Percentiles rank a stretch among this genome's conserved stretches.
Conservation (phyloP, 139 green algal genomes). For the Chlamydomonas asymmetrica region DNA sequence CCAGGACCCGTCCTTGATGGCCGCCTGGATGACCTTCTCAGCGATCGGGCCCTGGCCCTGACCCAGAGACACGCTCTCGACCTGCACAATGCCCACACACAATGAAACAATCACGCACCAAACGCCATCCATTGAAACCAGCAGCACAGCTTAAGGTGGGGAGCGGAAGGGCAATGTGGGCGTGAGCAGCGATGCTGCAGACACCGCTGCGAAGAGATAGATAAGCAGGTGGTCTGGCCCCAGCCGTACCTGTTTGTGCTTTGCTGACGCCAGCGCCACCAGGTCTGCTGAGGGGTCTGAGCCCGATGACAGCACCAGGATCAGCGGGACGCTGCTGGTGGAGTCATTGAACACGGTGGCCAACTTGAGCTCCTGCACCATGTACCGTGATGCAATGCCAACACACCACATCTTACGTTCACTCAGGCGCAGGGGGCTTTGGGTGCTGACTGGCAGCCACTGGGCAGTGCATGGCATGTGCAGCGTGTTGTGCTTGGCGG, state of each 20-base stretch:
- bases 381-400: slow-evolving; percentile 38
- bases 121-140: too few species aligned
- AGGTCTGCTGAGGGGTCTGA: slow-evolving; percentile 68
- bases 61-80: slow-evolving; percentile 70
- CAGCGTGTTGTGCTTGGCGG: background rate
- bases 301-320: slow-evolving; percentile 70
- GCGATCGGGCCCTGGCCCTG: slow-evolving; percentile 77
- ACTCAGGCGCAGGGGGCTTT: too few species aligned
- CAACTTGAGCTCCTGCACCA: slow-evolving; percentile 70
- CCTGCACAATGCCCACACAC: slow-evolving; percentile 27
- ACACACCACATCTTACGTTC: too few species aligned
- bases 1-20: slow-evolving; percentile 68
- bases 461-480: too few species aligned
- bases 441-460: too few species aligned
- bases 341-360: slow-evolving; percentile 66
- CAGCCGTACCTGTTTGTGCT: slow-evolving; percentile 43
- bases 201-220: background rate
- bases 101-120: too few species aligned
- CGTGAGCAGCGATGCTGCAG: background rate
- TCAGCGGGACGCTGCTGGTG: slow-evolving; percentile 53
- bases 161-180: background rate
- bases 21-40: slow-evolving; percentile 56
- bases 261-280: slow-evolving; percentile 73
- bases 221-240: background rate
- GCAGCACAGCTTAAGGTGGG: too few species aligned